Evolutionary conservation across 2,329 filamentous ascomycete species (phyloP).

Genomic region (Pseudogymnoascus sp.): DNA sequence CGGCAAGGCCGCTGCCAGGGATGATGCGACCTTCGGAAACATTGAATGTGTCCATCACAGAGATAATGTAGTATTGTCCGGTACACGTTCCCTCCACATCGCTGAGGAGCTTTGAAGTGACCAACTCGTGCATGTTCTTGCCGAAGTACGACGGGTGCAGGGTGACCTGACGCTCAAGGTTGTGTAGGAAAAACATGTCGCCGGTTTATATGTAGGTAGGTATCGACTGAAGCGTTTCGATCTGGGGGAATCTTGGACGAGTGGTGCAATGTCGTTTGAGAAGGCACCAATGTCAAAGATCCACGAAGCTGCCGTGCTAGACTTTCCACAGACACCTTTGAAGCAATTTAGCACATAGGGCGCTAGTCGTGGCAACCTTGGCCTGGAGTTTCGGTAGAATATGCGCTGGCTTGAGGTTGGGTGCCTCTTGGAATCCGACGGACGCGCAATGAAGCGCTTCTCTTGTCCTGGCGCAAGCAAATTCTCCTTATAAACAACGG

Average conservation of each 20-base stretch:
- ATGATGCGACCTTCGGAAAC: conserved; percentile 90
- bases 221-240: neutral
- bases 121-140: conserved; percentile 82
- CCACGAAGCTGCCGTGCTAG: neutral
- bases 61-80: conserved; percentile 94
- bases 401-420: neutral
- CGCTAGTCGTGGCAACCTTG: neutral
- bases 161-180: conserved; percentile 88
- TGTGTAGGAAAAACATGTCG: conserved; percentile 94
- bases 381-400: neutral
- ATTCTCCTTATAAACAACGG: conserved; percentile 20
- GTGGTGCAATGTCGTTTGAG: neutral
- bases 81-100: conserved; percentile 95
- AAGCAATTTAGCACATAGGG: conserved; percentile 6
- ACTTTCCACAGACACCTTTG: neutral
- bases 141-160: conserved; percentile 97
- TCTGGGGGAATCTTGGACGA: neutral
- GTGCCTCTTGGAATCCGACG: neutral
- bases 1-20: conserved; percentile 81
- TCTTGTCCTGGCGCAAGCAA: neutral
- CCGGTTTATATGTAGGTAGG: neutral
- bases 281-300: neutral
- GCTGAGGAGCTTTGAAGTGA: conserved; percentile 79
- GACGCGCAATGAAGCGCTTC: conserved; percentile 18
- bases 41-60: conserved; percentile 92